phyloP scores from a whole-genome alignment of 352 stramenopile species.

The Globisporangium radiosum region DNA sequence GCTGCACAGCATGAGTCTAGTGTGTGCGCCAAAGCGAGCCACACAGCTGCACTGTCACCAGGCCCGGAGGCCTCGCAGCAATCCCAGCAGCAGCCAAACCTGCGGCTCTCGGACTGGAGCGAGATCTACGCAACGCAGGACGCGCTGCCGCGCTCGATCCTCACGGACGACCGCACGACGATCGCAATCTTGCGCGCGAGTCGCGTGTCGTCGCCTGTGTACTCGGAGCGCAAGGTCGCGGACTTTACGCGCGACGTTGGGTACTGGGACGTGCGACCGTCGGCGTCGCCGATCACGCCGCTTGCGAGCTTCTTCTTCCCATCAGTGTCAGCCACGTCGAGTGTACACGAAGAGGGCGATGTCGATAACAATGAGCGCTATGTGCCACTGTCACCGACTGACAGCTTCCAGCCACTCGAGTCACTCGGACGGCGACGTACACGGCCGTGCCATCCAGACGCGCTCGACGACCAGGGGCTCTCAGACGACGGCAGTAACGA shows the following conservation, averaged over 20 bases:
- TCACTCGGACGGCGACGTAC: conserved; percentile 15
- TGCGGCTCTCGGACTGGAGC: conserved; percentile 37
- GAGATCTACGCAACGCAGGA: conserved; percentile 40
- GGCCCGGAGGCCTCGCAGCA: conserved; percentile 3
- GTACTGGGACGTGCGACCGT: conserved; percentile 38
- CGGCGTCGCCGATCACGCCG: conserved; percentile 43
- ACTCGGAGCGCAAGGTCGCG: conserved; percentile 25
- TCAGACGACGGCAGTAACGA: conserved; percentile 1
- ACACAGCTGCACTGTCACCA: conserved; percentile 8
- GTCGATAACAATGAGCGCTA: conserved; percentile 3
- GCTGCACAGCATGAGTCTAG: conserved; percentile 3
- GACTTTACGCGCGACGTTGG: conserved; percentile 44
- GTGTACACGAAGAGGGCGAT: conserved; percentile 3
- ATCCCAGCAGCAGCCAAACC: neutral
- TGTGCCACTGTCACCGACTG: conserved; percentile 16
- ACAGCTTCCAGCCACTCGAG: conserved; percentile 39
- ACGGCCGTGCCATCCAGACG: conserved; percentile 8
- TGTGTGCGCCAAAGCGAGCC: conserved; percentile 8
- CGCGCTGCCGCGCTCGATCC: conserved; percentile 22
- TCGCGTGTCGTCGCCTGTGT: conserved; percentile 23
- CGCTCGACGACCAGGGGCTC: conserved; percentile 7
- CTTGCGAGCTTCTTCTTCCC: conserved; percentile 31
- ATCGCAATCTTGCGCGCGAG: conserved; percentile 47
- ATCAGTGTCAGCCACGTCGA: conserved; percentile 4
- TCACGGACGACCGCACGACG: conserved; percentile 32